Base-by-base conservation (phyloP, 441 rosid species). In the Bocquillonia castaneifolia region DNA sequence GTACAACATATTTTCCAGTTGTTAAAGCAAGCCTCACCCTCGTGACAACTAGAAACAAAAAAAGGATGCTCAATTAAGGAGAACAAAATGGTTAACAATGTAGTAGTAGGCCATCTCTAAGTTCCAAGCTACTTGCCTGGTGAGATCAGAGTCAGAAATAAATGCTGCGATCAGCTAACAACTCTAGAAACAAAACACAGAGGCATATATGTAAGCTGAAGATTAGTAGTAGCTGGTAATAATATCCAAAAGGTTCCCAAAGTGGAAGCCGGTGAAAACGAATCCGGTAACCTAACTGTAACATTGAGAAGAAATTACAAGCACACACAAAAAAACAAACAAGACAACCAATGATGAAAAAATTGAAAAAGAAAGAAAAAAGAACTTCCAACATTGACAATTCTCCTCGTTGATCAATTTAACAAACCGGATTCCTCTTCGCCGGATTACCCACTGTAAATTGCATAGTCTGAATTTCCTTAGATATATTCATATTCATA, bases 361-460 rank as follows among this genome's bases (percentile, higher is more conserved):
- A 79, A 39, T 74, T 45, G 7, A 29, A 42, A 70, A 39, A 57
- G 34, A 47, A 64, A 47, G 31, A 47, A 52, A 39, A 75, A 53
- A 72, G 10, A 56, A 36, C 52, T 70, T 60, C 77, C 63, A 76
- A 76, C 74, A 69, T 72, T 69, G 63, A 69, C 70, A 57, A 63
- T 76, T 77, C 77, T 71, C 68, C 81, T 68, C 78, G 74, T 76
- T 60, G 68, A 47, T 54, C 70, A 65, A 78, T 79, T 53, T 58
- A 79, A 77, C 82, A 69, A 78, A 73, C 88, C 90, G 94, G 96
- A 89, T 92, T 88, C 90, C 80, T 74, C 83, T 86, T 91, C 93
- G 73, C 96, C 91, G 89, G 83, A 81, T 69, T 74, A 76, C 63
- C 67, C 79, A 74, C 74, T 66, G 37, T 76, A 65, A 72, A 75